Evolutionary conservation across 2,329 filamentous ascomycete species (phyloP).

Genomic region (Davidsoniella australis): DNA sequence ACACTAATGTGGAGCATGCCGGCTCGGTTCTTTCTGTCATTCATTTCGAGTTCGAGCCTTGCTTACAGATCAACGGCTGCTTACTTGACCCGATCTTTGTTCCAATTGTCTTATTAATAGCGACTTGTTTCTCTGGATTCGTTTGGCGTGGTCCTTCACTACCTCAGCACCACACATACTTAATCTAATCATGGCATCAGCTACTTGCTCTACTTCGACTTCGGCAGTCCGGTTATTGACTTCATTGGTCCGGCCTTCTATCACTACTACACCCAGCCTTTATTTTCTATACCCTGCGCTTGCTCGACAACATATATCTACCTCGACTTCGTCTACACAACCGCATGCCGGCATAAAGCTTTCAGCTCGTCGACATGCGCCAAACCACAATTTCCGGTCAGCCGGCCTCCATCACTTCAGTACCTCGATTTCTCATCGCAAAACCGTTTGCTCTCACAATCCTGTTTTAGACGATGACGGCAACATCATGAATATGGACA

Average conservation of each 20-base stretch:
- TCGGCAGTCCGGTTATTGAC: slow-evolving; percentile 5
- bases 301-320: not conserved
- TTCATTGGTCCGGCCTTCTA: slow-evolving; percentile 12
- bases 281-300: slow-evolving; percentile 25
- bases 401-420: slow-evolving; percentile 21
- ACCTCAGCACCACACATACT: not conserved
- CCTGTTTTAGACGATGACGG: slow-evolving; percentile 68
- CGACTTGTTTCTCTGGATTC: not conserved
- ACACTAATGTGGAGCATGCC: not conserved
- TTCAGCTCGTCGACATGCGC: not conserved
- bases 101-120: not conserved
- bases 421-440: slow-evolving; percentile 20
- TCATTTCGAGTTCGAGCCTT: slow-evolving; percentile 2
- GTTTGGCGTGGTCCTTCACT: not conserved
- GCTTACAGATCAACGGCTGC: slow-evolving; percentile 7
- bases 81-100: slow-evolving; percentile 1
- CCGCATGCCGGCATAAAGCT: too few relatives aligned
- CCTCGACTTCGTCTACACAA: not conserved
- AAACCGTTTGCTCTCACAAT: slow-evolving; percentile 43
- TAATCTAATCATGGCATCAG: not conserved
- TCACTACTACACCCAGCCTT: slow-evolving; percentile 18
- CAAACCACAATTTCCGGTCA: not conserved
- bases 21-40: not conserved
- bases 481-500: slow-evolving; percentile 65
- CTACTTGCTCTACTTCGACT: not conserved